Evolutionary conservation across 148 eudicot genomes (phyloP), one percentile per base, ranked within the genome.

Genomic region (Rhododendron henanense): DNA sequence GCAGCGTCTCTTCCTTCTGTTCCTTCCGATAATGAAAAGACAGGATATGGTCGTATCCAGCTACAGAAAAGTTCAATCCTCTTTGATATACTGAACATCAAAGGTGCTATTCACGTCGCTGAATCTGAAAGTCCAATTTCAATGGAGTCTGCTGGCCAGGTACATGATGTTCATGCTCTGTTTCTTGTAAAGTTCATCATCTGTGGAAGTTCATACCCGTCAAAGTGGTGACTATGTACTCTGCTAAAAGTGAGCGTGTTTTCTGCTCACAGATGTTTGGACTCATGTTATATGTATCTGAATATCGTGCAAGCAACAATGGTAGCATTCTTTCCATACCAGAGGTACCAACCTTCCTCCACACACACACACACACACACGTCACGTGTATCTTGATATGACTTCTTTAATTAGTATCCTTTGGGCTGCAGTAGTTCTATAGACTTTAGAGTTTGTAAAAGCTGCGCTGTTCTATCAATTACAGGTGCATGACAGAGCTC

Each of bases 401-500:
- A 80, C 41, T 81, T 45, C 19, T 81, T 81, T 53, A 35, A 61
- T 37, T 28, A 16, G 14, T 25, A 3, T 81, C 44, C 1, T 37
- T 81, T 81, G 83, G 83, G 65, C 83, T 53, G 35, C 59, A 45
- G 16, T 57, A 15, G 37, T 59, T 55, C 47, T 81, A 5, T 57
- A 37, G 31, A 81, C 10, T 18, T 35, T 35, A 37, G 73, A 35
- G 15, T 63, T 82, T 63, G 50, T 71, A 33, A 82, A 25, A 63
- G 28, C 35, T 0, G 45, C 39, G 10, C 35, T 41, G n/a, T 85
- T 71, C 76, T 83, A 18, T 81, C 53, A 55, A 78, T 81, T 84
- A 83, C 92, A 95, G 98, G 95, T 95, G 75, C 97, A 93, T 89
- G 99, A 96, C 86, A 94, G 99, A 89, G 99, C 97, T 87, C 99